A percentile compares a stretch with the other conserved stretches of the same genome.
phyloP scores from a whole-genome alignment of 257 asterid species.

The Salvia rosmarinus region DNA sequence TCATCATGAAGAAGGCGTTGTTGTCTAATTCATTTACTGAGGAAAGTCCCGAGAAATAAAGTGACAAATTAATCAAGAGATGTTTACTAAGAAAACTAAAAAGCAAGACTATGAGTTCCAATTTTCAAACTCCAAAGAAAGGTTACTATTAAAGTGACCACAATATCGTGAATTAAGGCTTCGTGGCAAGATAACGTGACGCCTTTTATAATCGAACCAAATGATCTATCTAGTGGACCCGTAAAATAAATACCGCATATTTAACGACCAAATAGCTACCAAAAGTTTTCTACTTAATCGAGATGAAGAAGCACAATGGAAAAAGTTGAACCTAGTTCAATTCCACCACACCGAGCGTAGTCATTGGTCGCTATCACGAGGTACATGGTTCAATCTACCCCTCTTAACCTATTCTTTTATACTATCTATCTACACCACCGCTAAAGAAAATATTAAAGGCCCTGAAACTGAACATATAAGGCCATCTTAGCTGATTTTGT shows the following conservation, averaged over 20 bases:
- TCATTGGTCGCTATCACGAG: background rate
- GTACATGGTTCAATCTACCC: constrained; percentile 19
- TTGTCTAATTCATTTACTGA: constrained; percentile 88
- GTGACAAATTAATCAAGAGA: constrained; percentile 29
- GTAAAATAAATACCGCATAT: background rate
- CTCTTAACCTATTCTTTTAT: too few species aligned
- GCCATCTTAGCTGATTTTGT: constrained; percentile 4
- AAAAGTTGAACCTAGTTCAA: constrained; percentile 9
- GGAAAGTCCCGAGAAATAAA: constrained; percentile 73
- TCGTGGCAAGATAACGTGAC: too few species aligned
- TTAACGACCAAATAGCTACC: constrained; percentile 20
- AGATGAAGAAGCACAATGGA: background rate
- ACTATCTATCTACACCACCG: background rate
- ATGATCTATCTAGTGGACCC: too few species aligned
- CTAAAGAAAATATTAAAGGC: constrained; percentile 2
- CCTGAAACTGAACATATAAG: constrained; percentile 6
- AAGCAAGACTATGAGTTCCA: too few species aligned
- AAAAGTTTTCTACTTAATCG: background rate
- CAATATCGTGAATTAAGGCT: too few species aligned
- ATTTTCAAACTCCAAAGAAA: too few species aligned
- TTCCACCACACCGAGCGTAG: background rate
- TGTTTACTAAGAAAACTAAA: background rate
- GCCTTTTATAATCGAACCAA: too few species aligned
- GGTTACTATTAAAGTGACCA: too few species aligned
- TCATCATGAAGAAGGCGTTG: constrained; percentile 96